These are phyloP conservation scores for Scortechinia acanthostroma DNA, from an alignment of 2,329 filamentous ascomycete genomes.

Conservation along the genomic window DNA sequence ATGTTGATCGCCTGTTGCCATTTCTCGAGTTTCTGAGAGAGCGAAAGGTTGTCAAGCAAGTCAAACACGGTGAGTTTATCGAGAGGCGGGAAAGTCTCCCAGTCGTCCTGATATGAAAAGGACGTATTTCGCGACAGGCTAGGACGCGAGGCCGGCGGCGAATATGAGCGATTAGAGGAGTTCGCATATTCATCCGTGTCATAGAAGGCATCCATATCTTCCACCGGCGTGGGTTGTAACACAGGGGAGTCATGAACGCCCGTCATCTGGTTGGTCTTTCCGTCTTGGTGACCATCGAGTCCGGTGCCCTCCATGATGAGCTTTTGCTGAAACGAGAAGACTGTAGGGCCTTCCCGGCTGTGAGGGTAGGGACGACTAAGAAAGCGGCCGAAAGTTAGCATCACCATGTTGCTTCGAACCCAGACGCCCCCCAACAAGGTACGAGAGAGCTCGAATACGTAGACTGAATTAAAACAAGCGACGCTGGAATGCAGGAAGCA, in stretches of 20 bases:
- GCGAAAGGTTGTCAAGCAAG: slow-evolving; percentile 83
- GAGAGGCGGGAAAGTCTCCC: slow-evolving; percentile 77
- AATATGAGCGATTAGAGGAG: not conserved
- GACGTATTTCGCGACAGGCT: not conserved
- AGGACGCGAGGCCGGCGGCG: not conserved
- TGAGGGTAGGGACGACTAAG: not conserved
- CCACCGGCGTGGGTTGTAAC: not conserved
- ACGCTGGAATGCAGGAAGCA: not conserved
- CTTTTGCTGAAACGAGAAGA: slow-evolving; percentile 1
- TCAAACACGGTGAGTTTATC: slow-evolving; percentile 89
- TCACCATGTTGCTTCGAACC: not conserved
- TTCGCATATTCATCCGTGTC: not conserved
- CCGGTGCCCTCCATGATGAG: not conserved
- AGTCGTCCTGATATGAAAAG: slow-evolving; percentile 84
- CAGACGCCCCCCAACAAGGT: not conserved
- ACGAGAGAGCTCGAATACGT: no score
- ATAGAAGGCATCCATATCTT: not conserved
- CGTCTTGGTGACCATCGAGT: no score
- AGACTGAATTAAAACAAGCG: no score
- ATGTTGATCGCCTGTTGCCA: slow-evolving; percentile 75
- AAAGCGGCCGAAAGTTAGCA: slow-evolving; percentile 1
- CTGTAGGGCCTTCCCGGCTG: not conserved
- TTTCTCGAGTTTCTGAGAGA: slow-evolving; percentile 85
- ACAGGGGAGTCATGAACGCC: not conserved
- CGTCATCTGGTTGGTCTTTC: not conserved